Evolutionary conservation across 108 stramenopile genomes (phyloP).

Genomic region (Nannochloropsis oceanica): DNA sequence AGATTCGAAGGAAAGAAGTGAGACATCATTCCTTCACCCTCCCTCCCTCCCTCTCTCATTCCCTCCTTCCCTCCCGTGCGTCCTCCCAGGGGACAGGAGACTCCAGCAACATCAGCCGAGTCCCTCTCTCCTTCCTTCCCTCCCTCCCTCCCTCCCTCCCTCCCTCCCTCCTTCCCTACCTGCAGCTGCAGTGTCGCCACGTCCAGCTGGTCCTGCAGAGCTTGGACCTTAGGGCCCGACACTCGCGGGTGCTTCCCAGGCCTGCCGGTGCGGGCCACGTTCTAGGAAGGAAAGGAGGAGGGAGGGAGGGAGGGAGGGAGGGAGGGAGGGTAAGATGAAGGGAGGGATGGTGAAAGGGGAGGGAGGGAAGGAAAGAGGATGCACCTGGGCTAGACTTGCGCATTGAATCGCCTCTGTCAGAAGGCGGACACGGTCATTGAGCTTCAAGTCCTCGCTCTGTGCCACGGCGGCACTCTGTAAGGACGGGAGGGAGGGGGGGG

Average conservation of each 20-base stretch:
- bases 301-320: not conserved
- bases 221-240: not conserved
- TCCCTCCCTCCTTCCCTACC: not conserved
- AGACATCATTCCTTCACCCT: not conserved
- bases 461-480: not conserved
- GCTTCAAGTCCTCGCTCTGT: not conserved
- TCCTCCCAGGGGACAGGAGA: too few relatives aligned
- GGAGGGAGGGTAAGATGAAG: not conserved
- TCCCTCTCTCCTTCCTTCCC: not conserved
- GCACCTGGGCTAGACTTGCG: not conserved
- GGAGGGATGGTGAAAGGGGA: not conserved
- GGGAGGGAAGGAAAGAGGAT: not conserved
- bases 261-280: not conserved
- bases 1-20: too few relatives aligned
- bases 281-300: not conserved
- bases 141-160: not conserved
- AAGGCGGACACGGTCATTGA: not conserved
- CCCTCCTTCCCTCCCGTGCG: too few relatives aligned
- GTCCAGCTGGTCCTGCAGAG: not conserved
- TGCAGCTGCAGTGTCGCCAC: not conserved
- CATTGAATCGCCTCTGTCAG: not conserved
- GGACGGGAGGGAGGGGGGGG: not conserved
- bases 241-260: not conserved
- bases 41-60: not conserved
- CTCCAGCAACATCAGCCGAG: too few relatives aligned